These are phyloP conservation scores for Ogataea hybrid DNA, from an alignment of 1,139 yeast genomes.

Conservation along the genomic window DNA sequence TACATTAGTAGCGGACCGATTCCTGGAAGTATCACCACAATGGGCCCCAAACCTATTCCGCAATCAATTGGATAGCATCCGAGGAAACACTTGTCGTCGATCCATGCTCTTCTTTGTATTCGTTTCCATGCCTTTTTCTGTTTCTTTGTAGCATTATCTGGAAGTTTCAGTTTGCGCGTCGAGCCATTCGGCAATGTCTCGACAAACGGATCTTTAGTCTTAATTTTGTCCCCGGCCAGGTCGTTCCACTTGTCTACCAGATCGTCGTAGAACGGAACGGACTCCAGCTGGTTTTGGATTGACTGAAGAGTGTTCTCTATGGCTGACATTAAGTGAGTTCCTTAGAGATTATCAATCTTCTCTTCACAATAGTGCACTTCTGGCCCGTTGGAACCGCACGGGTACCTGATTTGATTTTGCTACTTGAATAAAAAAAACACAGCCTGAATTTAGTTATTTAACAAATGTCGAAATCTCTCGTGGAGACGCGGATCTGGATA, in stretches of 20 bases:
- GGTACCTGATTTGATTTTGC: neutral
- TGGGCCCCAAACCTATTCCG: constrained; percentile 75
- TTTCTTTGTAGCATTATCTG: constrained; percentile 53
- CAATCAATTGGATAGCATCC: constrained; percentile 80
- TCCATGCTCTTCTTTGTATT: constrained; percentile 79
- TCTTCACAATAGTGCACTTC: neutral
- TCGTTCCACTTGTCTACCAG: constrained; percentile 61
- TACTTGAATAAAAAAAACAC: constrained; percentile 1
- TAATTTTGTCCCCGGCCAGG: constrained; percentile 58
- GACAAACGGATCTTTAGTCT: constrained; percentile 69
- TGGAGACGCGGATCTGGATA: constrained; percentile 63
- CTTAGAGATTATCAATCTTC: neutral
- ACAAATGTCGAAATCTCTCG: constrained; percentile 8
- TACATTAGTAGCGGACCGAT: constrained; percentile 83
- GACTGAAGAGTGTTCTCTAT: constrained; percentile 14
- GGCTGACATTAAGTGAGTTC: constrained; percentile 4
- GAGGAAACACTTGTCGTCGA: constrained; percentile 74
- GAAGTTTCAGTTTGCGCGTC: constrained; percentile 53
- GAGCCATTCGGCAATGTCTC: constrained; percentile 50
- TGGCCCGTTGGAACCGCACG: neutral
- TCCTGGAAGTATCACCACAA: constrained; percentile 67
- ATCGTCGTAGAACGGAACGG: constrained; percentile 55
- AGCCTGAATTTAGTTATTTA: constrained; percentile 4
- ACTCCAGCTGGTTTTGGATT: constrained; percentile 38
- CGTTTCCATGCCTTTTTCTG: constrained; percentile 70